These are phyloP conservation scores for Dactylonectria macrodidyma DNA, from an alignment of 2,329 filamentous ascomycete genomes.

Conservation along the genomic window DNA sequence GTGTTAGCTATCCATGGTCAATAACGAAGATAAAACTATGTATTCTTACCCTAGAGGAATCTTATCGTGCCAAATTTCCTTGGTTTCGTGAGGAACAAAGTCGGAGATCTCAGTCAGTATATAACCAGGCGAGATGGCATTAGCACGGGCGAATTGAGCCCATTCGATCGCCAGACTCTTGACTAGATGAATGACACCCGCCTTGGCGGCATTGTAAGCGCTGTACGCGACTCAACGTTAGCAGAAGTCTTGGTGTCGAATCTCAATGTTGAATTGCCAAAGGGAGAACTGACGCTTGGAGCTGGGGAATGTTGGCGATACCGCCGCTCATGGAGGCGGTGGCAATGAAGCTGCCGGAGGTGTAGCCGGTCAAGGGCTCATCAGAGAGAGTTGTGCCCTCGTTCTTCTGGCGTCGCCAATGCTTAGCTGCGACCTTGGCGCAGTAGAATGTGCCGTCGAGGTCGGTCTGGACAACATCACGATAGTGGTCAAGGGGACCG, in stretches of 20 bases:
- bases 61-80: slow-evolving; percentile 47
- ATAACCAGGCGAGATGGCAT: slow-evolving; percentile 62
- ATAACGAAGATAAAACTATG: background rate
- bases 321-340: slow-evolving; percentile 65
- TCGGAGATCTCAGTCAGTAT: slow-evolving; percentile 48
- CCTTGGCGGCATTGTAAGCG: slow-evolving; percentile 71
- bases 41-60: slow-evolving; percentile 44
- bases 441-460: slow-evolving; percentile 83
- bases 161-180: slow-evolving; percentile 70
- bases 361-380: slow-evolving; percentile 41
- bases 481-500: slow-evolving; percentile 75
- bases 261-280: too few species aligned
- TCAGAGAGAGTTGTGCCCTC: slow-evolving; percentile 65
- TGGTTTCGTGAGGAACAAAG: slow-evolving; percentile 46
- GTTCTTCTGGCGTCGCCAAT: slow-evolving; percentile 78
- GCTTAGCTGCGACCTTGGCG: slow-evolving; percentile 75
- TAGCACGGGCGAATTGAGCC: slow-evolving; percentile 71
- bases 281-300: slow-evolving; percentile 57
- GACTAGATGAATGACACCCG: slow-evolving; percentile 69
- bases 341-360: slow-evolving; percentile 65
- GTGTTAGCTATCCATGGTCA: slow-evolving; percentile 20
- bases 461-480: slow-evolving; percentile 77
- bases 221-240: slow-evolving; percentile 3
- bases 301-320: slow-evolving; percentile 66
- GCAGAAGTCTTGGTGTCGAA: background rate